phyloP scores from a whole-genome alignment of 768 basidiomycete species.

The Boletales sp. region DNA sequence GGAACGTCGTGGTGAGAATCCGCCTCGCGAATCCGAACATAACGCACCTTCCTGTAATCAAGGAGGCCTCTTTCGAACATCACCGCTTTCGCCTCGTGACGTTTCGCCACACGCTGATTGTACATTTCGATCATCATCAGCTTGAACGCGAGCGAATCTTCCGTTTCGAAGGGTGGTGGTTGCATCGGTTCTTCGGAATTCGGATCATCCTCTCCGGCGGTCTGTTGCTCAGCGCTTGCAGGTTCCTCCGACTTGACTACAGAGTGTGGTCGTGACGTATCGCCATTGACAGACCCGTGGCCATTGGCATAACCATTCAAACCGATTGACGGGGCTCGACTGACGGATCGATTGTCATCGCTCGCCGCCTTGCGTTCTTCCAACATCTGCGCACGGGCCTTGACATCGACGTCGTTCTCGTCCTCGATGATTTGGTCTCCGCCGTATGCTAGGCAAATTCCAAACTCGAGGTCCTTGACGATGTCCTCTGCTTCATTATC shows the following conservation, averaged over 20 bases:
- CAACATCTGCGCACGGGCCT: conserved; percentile 41
- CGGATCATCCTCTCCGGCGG: conserved; percentile 52
- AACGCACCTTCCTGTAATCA: conserved; percentile 87
- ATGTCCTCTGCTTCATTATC: conserved; percentile 97
- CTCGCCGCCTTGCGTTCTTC: conserved; percentile 33
- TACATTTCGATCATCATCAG: conserved; percentile 88
- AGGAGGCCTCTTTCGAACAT: conserved; percentile 90
- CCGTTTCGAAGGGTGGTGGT: conserved; percentile 79
- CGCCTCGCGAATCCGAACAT: no score
- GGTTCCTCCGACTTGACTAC: conserved; percentile 44
- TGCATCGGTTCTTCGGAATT: conserved; percentile 61
- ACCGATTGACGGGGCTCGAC: conserved; percentile 23
- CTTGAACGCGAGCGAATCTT: conserved; percentile 84
- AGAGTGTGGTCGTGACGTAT: conserved; percentile 24
- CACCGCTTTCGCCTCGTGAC: conserved; percentile 79
- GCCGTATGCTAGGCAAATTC: conserved; percentile 78
- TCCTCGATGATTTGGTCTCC: conserved; percentile 81
- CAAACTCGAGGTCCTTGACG: conserved; percentile 95
- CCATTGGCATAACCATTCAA: conserved; percentile 33
- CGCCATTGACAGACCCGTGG: conserved; percentile 36
- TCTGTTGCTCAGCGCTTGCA: conserved; percentile 29
- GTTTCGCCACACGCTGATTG: conserved; percentile 80
- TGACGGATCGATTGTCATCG: conserved; percentile 17
- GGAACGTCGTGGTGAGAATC: conserved; percentile 5
- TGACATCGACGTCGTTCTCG: conserved; percentile 71